Base-by-base conservation (phyloP, 129 eudicot genomes). In the Heracleum sosnowskyi region DNA sequence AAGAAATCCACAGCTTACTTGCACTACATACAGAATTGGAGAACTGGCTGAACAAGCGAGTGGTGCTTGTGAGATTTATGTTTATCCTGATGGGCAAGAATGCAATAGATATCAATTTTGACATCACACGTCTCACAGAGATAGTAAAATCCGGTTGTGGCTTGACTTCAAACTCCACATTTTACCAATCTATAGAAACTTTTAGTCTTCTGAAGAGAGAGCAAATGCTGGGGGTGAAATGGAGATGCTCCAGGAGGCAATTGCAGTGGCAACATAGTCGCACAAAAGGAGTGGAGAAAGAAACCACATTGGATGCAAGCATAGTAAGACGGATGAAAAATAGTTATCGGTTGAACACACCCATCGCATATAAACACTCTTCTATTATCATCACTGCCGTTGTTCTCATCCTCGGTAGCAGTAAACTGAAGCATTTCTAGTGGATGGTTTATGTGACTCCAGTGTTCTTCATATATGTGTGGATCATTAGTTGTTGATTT, bases 401-500 rank as follows among this genome's bases (percentile, higher is more conserved):
- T 11, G 28, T 15, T 11, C 7, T 37, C 5, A 0, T 64, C 31
- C 37, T 64, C 34, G 57, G 31, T 0, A 24, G 29, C 24, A n/a
- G n/a, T n/a, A 76, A 49, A 4, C n/a, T 49, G 5, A 1, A 49
- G 57, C 57, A 2, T 6, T 15, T 4, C 6, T 49, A 49, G 17
- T 42, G 81, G 86, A 39, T 79, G 86, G 28, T 70, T 13, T 20
- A 13, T 0, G 76, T 83, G 86, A 55, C 73, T 53, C 11, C n/a
- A 29, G 26, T 74, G 77, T n/a, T n/a, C 2, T 29, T 40, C 29
- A 68, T 29, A n/a, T 29, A 0, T 29, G 4, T 2, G 2, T 0
- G 71, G 71, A 64, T 28, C 7, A 29, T 28, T 49, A 24, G 20
- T n/a, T n/a, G n/a, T n/a, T n/a, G n/a, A n/a, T n/a, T n/a, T n/a